phyloP scores from a whole-genome alignment of 2,329 filamentous ascomycete species.

The Epichloe uncinata region DNA sequence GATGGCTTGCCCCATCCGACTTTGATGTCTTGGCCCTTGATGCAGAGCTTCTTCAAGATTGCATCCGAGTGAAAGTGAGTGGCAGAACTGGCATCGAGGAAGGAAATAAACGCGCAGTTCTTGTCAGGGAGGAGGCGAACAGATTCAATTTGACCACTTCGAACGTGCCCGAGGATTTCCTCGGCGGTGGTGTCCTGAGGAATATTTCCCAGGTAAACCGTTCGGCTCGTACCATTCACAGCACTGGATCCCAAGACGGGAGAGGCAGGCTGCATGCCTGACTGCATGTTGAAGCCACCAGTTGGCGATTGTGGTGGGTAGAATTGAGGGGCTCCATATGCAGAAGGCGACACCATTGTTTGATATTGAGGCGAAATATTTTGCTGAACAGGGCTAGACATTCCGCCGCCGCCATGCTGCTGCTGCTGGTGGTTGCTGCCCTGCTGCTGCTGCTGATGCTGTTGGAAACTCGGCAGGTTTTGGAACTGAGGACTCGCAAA shows the following conservation, averaged over 20 bases:
- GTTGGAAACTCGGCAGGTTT: constrained; percentile 64
- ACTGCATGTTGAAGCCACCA: constrained; percentile 50
- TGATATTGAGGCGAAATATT: constrained; percentile 78
- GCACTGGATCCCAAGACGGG: constrained; percentile 68
- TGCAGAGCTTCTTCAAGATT: constrained; percentile 97
- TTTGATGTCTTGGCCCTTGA: constrained; percentile 98
- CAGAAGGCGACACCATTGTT: constrained; percentile 72
- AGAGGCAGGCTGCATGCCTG: constrained; percentile 51
- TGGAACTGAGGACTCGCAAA: constrained; percentile 90
- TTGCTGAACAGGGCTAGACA: constrained; percentile 63
- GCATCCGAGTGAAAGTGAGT: constrained; percentile 99
- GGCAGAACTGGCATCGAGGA: constrained; percentile 91
- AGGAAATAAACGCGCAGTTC: constrained; percentile 99
- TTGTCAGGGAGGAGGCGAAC: constrained; percentile 93
- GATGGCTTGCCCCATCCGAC: constrained; percentile 99
- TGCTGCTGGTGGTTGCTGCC: constrained; percentile 36
- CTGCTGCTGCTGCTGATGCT: constrained; percentile 30
- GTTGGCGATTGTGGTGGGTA: constrained; percentile 84
- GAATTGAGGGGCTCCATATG: constrained; percentile 69
- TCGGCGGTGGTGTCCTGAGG: constrained; percentile 95
- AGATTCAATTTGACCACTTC: constrained; percentile 98
- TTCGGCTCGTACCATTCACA: constrained; percentile 83
- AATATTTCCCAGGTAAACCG: constrained; percentile 95
- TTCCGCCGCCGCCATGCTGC: constrained; percentile 45
- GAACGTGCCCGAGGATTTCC: constrained; percentile 90